These are phyloP conservation scores for Vitis hybrid DNA, from an alignment of 177 flowering plant species.

Conservation along the genomic window DNA sequence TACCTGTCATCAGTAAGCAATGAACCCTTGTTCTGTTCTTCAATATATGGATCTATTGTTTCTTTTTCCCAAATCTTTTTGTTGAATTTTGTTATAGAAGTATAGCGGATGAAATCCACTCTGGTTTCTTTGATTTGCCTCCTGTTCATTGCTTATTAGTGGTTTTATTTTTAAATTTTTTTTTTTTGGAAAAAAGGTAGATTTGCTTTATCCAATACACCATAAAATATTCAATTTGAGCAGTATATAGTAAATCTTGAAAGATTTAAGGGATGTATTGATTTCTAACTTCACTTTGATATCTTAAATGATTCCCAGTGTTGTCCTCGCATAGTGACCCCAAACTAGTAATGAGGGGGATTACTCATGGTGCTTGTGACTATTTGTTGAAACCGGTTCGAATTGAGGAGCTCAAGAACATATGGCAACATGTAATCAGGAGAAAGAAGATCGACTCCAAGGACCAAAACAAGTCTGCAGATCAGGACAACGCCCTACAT, in stretches of 20 bases:
- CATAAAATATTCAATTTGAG: neutral
- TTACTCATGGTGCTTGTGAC: slow-evolving; percentile 87
- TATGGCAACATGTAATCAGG: slow-evolving; percentile 96
- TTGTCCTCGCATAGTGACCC: slow-evolving; percentile 74
- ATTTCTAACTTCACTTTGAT: slow-evolving; percentile 1
- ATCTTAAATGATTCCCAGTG: slow-evolving; percentile 45
- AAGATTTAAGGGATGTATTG: neutral
- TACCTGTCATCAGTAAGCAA: slow-evolving; percentile 92
- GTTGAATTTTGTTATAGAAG: neutral
- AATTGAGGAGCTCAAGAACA: slow-evolving; percentile 78
- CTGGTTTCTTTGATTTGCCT: too few relatives aligned
- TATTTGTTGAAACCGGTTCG: slow-evolving; percentile 88
- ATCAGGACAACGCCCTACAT: slow-evolving; percentile 24
- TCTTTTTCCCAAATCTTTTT: neutral
- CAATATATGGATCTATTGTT: neutral
- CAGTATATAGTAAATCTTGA: neutral
- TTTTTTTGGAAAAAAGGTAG: neutral
- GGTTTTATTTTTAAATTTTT: neutral
- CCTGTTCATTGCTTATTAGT: too few relatives aligned
- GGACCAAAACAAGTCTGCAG: slow-evolving; percentile 31
- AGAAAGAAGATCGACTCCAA: slow-evolving; percentile 53
- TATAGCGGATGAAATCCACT: too few relatives aligned
- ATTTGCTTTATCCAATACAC: neutral
- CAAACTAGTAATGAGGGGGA: slow-evolving; percentile 79
- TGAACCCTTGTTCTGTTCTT: slow-evolving; percentile 2